These are phyloP conservation scores for Andrographis paniculata DNA, from an alignment of 305 asterid genomes.

Conservation along the genomic window DNA sequence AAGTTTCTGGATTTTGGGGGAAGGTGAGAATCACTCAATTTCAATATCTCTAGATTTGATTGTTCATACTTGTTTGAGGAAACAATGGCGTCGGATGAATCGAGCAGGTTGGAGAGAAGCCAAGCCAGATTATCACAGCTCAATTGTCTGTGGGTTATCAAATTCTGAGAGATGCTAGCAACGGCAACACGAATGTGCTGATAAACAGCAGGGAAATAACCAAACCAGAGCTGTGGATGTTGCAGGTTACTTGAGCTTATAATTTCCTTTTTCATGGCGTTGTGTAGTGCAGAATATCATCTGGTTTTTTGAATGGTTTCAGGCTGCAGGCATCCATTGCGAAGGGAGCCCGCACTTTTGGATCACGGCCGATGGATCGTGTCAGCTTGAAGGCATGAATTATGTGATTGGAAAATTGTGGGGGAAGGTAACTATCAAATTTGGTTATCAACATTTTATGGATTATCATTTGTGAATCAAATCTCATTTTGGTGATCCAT, in stretches of 20 bases:
- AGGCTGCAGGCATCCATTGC: conserved; percentile 56
- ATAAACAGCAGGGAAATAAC: conserved; percentile 75
- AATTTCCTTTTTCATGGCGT: not conserved
- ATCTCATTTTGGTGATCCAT: conserved; percentile 9
- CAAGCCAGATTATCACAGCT: conserved; percentile 62
- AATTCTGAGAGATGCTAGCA: conserved; percentile 54
- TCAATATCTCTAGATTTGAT: not conserved
- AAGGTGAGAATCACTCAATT: conserved; percentile 38
- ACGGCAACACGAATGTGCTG: conserved; percentile 51
- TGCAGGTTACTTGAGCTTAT: conserved; percentile 37
- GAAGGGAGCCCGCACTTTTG: conserved; percentile 69
- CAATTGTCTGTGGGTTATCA: conserved; percentile 42
- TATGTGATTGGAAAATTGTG: conserved; percentile 63
- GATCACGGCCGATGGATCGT: conserved; percentile 72
- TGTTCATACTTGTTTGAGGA: not conserved
- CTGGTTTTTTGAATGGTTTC: conserved; percentile 18
- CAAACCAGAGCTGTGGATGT: conserved; percentile 44
- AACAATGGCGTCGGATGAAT: conserved; percentile 16
- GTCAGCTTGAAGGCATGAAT: conserved; percentile 58
- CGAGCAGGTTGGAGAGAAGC: conserved; percentile 62
- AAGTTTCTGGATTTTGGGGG: conserved; percentile 89
- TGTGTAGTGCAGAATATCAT: not conserved
- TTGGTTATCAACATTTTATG: not conserved
- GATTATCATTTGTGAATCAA: not conserved
- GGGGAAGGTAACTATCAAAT: conserved; percentile 42